Conservation (phyloP, 2,329 filamentous ascomycete genomes). For the Neonectria coccinea region DNA sequence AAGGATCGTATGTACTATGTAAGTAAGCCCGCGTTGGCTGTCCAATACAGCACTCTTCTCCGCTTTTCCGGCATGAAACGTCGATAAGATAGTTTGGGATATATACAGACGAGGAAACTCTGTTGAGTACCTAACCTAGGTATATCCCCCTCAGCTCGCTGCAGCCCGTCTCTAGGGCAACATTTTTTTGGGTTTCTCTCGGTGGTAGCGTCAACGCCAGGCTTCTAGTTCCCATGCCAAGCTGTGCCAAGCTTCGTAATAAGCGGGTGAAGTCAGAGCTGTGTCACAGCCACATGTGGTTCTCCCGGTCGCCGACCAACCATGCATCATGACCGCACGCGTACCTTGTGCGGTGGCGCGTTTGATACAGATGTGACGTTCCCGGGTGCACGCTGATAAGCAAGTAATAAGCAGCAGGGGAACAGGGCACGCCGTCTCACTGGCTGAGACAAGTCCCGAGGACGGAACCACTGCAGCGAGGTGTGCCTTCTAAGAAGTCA, state of each 20-base stretch:
- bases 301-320: slow-evolving; percentile 4
- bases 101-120: background rate
- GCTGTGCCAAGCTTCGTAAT: slow-evolving; percentile 24
- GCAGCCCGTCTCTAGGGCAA: background rate
- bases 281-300: slow-evolving; percentile 14
- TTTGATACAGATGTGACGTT: slow-evolving; percentile 11
- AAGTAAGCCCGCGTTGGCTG: background rate
- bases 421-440: background rate
- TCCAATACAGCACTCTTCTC: background rate
- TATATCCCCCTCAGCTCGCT: no score
- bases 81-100: background rate
- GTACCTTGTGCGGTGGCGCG: background rate
- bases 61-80: background rate
- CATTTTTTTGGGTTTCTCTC: slow-evolving; percentile 2
- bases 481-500: background rate
- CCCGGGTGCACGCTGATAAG: slow-evolving; percentile 14
- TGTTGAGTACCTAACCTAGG: background rate
- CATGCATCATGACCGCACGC: slow-evolving; percentile 3
- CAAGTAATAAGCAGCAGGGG: slow-evolving; percentile 8
- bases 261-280: slow-evolving; percentile 7
- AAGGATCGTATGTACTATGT: background rate
- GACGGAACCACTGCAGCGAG: background rate
- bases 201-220: background rate
- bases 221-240: slow-evolving; percentile 5
- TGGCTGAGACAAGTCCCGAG: background rate